A percentile compares a stretch with the other conserved stretches of the same genome.
Conservation (phyloP, 2,329 filamentous ascomycete genomes). For the Fusarium avenaceum region DNA sequence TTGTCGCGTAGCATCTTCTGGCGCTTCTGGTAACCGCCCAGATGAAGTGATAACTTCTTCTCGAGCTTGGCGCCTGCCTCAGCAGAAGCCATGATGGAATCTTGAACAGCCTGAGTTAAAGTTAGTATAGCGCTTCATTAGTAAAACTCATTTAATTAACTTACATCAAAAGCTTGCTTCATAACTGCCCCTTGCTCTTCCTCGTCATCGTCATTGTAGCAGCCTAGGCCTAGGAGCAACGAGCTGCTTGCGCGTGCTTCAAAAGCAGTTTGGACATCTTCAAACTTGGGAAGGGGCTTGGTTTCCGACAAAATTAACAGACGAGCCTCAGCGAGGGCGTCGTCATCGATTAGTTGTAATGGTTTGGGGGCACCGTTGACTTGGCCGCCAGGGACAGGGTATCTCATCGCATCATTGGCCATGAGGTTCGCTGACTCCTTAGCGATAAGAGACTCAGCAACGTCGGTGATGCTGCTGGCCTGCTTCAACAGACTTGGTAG, state of each 20-base stretch:
- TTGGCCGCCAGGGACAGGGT: slow-evolving; percentile 76
- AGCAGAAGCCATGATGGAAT: slow-evolving; percentile 79
- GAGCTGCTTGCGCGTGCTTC: slow-evolving; percentile 66
- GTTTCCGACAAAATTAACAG: slow-evolving; percentile 81
- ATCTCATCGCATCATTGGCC: slow-evolving; percentile 83
- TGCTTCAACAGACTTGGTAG: slow-evolving; percentile 74
- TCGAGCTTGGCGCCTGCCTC: slow-evolving; percentile 88
- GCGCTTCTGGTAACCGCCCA: slow-evolving; percentile 91
- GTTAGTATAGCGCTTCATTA: slow-evolving; percentile 29
- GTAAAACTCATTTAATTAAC: slow-evolving; percentile 47
- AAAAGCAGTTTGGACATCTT: slow-evolving; percentile 68
- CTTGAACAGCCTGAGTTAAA: slow-evolving; percentile 72
- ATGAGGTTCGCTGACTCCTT: slow-evolving; percentile 84
- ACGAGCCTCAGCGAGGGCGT: slow-evolving; percentile 79
- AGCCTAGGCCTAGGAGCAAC: slow-evolving; percentile 82
- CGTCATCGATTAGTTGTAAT: slow-evolving; percentile 77
- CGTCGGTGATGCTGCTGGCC: slow-evolving; percentile 72
- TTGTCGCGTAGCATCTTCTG: slow-evolving; percentile 85
- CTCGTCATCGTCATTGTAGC: slow-evolving; percentile 83
- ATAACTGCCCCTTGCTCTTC: slow-evolving; percentile 75
- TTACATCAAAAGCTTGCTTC: slow-evolving; percentile 79
- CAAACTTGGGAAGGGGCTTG: slow-evolving; percentile 62
- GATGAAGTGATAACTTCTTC: slow-evolving; percentile 89
- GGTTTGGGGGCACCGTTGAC: slow-evolving; percentile 72
- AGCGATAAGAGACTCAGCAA: slow-evolving; percentile 77